Evolutionary conservation across 306 rosid species (phyloP).

Genomic region (Acmispon strigosus): DNA sequence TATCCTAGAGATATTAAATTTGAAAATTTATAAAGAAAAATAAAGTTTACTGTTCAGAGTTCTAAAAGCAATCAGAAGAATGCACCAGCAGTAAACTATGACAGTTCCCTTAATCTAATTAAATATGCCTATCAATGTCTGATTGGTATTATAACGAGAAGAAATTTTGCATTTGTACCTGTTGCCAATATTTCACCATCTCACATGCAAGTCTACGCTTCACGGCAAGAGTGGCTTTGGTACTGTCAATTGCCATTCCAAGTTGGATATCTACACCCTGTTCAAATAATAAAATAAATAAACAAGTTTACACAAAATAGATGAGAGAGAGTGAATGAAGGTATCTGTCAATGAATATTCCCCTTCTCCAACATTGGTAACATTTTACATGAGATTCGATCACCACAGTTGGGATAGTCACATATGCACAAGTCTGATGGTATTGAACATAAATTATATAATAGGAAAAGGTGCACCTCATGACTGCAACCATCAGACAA

Average conservation of each 20-base stretch:
- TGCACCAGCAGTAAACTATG: not conserved
- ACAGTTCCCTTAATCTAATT: not conserved
- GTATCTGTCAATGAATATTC: not conserved
- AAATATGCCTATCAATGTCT: not conserved
- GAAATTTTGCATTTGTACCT: slow-evolving; percentile 44
- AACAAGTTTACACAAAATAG: slow-evolving; percentile 2
- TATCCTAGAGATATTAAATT: not conserved
- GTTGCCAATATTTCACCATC: slow-evolving; percentile 99
- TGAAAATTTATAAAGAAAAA: not conserved
- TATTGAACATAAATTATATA: slow-evolving; percentile 3
- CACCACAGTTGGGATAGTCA: not conserved
- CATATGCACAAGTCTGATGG: not conserved
- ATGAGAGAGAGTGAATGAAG: not conserved
- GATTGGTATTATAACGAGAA: not conserved
- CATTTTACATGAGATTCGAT: not conserved
- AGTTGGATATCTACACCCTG: slow-evolving; percentile 96
- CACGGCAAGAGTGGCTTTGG: slow-evolving; percentile 99
- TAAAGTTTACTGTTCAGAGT: not conserved
- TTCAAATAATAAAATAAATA: slow-evolving; percentile 14
- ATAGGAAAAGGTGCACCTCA: not conserved
- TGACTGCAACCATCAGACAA: not conserved
- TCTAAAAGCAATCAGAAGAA: not conserved
- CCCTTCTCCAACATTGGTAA: not conserved
- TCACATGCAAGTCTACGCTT: slow-evolving; percentile 98
- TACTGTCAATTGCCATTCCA: slow-evolving; percentile 90